Evolutionary conservation across 2,329 filamentous ascomycete species (phyloP).

Genomic region (Ceratocystis diversiconidia): DNA sequence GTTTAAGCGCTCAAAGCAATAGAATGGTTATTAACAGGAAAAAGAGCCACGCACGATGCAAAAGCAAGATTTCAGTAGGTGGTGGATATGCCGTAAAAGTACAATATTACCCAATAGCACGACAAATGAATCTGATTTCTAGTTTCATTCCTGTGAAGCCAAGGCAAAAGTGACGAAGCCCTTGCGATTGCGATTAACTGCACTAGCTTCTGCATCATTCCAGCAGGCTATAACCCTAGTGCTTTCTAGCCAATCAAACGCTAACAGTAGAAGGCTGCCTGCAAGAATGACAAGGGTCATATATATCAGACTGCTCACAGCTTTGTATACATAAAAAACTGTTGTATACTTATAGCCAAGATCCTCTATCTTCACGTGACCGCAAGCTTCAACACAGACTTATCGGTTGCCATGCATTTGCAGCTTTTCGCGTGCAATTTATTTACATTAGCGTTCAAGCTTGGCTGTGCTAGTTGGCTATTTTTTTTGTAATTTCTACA

Average conservation of each 20-base stretch:
- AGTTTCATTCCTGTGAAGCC: no score
- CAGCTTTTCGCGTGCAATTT: conserved; percentile 17
- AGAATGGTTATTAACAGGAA: background rate
- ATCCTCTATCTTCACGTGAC: conserved; percentile 14
- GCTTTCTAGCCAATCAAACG: background rate
- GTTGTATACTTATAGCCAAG: background rate
- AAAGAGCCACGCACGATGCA: background rate
- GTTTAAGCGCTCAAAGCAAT: background rate
- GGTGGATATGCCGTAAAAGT: conserved; percentile 3
- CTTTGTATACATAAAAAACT: background rate
- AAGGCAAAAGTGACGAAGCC: background rate
- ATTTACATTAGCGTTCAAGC: conserved; percentile 14
- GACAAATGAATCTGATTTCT: background rate
- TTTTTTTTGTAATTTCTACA: background rate
- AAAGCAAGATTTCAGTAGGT: background rate
- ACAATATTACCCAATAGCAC: background rate
- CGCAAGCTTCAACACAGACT: background rate
- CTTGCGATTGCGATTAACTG: background rate
- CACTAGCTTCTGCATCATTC: background rate
- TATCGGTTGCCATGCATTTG: conserved; percentile 17
- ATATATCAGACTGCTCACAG: background rate
- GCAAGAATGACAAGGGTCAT: background rate
- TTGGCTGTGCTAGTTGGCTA: background rate
- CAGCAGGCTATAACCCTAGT: background rate
- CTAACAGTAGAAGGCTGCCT: background rate